Base-by-base conservation (phyloP, 1,284 basidiomycete genomes). In the Bondarzewia mesenterica region DNA sequence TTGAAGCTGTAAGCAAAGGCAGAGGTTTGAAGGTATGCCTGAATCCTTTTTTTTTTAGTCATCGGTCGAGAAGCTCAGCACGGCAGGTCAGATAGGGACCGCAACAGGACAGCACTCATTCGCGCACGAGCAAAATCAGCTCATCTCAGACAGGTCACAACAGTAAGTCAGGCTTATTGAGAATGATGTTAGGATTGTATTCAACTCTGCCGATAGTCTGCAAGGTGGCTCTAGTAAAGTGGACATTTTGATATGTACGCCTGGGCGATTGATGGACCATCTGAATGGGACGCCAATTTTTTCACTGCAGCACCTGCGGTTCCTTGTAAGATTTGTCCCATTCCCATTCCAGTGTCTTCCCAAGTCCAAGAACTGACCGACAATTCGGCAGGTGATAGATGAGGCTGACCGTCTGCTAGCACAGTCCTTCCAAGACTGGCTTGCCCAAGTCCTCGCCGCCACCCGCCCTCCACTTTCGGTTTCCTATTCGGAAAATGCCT, bases 361-460 rank as follows among this genome's bases (percentile, higher is more conserved):
- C n/a, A n/a, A n/a, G n/a, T n/a, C n/a, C n/a, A n/a, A n/a, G n/a
- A n/a, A n/a, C n/a, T n/a, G n/a, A n/a, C n/a, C n/a, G n/a, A n/a
- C n/a, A 46, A 29, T 22, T 23, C 15, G 8, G 41, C 44, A 93
- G 90, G 83, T 99, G 16, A 92, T 99, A 49, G 96, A 99, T 63
- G 96, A 99, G 70, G 96, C 96, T 0, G 96, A 99, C 63, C 80
- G 94, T 20, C 75, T 99, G 2, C 76, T 99, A 4, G 89, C 89
- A 6, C 93, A 98, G 63, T 93, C 90, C 1, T 98, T 97, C 68
- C 93, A 98, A 65, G 88, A 93, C 60, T 99, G 95, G 95, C 71
- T 96, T 2, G 75, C 78, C 10, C 83, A 84, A 58, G 85, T 96
- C 3, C 71, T 94, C 6, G 68, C 76, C 1, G 89, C 89, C 7